phyloP scores from a whole-genome alignment of 441 rosid genomes.

The Cnidoscolus chayamansa region DNA sequence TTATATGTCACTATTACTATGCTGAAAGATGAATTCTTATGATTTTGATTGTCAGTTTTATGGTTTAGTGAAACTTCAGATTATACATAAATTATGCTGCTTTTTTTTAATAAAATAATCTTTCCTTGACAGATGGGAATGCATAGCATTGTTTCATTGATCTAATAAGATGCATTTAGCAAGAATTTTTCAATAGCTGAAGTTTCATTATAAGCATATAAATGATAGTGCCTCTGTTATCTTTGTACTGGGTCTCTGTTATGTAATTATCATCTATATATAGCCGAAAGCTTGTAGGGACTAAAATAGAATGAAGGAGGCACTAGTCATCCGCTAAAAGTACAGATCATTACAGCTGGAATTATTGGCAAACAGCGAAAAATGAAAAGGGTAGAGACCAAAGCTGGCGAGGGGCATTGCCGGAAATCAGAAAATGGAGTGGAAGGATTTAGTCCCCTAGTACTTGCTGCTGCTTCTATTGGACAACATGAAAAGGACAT shows the following conservation, averaged over 20 bases:
- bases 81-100: too few species aligned
- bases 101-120: too few species aligned
- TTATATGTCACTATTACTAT: not conserved
- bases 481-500: conserved; percentile 15
- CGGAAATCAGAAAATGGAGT: conserved; percentile 13
- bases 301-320: not conserved
- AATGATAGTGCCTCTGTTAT: not conserved
- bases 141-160: too few species aligned
- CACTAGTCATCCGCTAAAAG: not conserved
- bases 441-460: not conserved
- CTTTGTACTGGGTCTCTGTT: not conserved
- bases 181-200: not conserved
- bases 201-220: not conserved
- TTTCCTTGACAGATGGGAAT: too few species aligned
- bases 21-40: not conserved
- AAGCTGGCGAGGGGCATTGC: conserved; percentile 17
- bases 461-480: not conserved
- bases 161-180: not conserved
- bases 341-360: conserved; percentile 25
- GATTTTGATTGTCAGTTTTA: not conserved
- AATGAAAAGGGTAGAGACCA: conserved; percentile 6
- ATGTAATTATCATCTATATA: not conserved
- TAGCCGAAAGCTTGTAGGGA: conserved; percentile 1
- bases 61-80: too few species aligned
- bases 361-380: not conserved